Base-by-base conservation (phyloP, 768 basidiomycete genomes). In the Pilatotrama ljubarskyi region DNA sequence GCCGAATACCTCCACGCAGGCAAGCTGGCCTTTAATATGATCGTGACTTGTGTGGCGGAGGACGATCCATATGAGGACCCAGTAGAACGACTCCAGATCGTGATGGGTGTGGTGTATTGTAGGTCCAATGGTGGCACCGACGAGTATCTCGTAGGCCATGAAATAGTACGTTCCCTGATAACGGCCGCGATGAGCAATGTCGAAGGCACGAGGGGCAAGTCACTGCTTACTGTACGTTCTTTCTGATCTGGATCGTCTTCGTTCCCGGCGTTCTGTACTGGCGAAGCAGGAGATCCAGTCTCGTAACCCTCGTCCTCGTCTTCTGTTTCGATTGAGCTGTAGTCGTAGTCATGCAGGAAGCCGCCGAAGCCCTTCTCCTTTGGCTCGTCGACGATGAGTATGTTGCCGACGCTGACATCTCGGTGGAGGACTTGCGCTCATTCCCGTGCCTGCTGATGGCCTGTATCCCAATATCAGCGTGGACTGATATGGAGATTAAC, bases 351-450 rank as follows among this genome's bases (percentile, higher is more conserved):
- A 25, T 55, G 51, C 26, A 60, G 9, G 59, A 60, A 55, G 2
- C 55, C 55, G 9, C 5, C 10, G 48, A 26, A 25, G 29, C 17
- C 17, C 10, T n/a, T 25, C 15, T 35, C 29, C 10, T 49, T n/a
- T 8, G 22, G 56, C 24, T 51, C 43, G 35, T 49, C 50, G 1
- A 32, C 50, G 38, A 68, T 64, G n/a, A 68, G 50, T 20, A 68
- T 64, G 32, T 68, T 68, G 20, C 52, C 55, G 14, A 55, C 47
- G 22, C 67, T 68, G 44, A 68, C 38, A 25, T 68, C 67, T 5
- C 64, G 44, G 22, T 65, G 67, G 8, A 68, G 22, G 15, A 68
- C 52, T 3, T 50, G 51, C 5, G 58, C 63, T 14, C 47, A 38
- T 10, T 54, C 50, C 48, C 48, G 59, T 0, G 60, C 59, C 5